Percentiles rank a stretch among this genome's conserved stretches.
These are phyloP conservation scores for Ambrosia trifida DNA, from an alignment of 129 eudicot genomes.

Conservation along the genomic window DNA sequence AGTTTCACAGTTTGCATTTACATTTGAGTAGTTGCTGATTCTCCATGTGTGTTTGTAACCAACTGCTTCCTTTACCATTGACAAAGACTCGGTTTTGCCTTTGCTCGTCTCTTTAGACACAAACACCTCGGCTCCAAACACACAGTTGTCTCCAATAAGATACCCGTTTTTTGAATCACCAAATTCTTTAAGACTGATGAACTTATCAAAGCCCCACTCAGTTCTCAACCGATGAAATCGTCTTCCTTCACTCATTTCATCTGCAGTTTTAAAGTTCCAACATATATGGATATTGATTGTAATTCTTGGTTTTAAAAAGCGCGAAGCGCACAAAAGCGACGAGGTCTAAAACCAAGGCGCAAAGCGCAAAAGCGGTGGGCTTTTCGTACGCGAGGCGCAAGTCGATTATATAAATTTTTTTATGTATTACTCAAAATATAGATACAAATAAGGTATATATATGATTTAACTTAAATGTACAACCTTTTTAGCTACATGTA, in stretches of 20 bases:
- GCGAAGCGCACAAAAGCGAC: no score
- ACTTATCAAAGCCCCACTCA: constrained; percentile 62
- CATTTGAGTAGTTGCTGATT: constrained; percentile 32
- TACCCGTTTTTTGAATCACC: constrained; percentile 49
- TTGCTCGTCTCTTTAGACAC: constrained; percentile 45
- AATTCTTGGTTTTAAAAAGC: no score
- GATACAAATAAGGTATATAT: no score
- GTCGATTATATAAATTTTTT: no score
- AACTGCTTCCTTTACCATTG: constrained; percentile 54
- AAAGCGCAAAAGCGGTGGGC: no score
- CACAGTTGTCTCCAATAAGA: constrained; percentile 52
- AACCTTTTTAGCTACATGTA: no score
- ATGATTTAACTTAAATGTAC: no score
- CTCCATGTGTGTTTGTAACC: constrained; percentile 53
- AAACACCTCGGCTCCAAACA: constrained; percentile 69
- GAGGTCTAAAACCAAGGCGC: no score
- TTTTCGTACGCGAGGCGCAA: no score
- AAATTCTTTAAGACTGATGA: constrained; percentile 42
- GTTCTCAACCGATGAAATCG: constrained; percentile 54
- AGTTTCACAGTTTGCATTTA: constrained; percentile 30
- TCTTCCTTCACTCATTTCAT: constrained; percentile 40
- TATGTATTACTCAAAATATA: no score
- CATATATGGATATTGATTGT: neutral
- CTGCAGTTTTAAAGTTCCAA: constrained; percentile 20
- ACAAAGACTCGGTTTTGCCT: constrained; percentile 53